Percentiles rank a stretch among this genome's conserved stretches.
Conservation (phyloP, 129 eudicot genomes). For the Kitagawia praeruptora region DNA sequence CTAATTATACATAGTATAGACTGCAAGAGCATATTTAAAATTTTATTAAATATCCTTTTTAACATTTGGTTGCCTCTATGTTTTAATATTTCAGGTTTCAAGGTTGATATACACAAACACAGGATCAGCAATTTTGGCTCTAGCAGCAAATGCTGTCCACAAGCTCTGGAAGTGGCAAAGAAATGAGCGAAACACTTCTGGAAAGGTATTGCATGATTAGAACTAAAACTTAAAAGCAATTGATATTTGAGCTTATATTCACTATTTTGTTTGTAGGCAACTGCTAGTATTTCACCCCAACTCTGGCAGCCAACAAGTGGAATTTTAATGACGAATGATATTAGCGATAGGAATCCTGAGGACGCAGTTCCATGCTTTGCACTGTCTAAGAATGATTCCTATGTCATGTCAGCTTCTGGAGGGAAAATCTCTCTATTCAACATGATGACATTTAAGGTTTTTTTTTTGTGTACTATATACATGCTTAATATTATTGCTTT, state of each 20-base stretch:
- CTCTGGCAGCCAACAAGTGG: constrained; percentile 84
- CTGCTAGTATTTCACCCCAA: constrained; percentile 53
- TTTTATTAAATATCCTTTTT: background rate
- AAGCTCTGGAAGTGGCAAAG: constrained; percentile 78
- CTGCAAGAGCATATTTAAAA: background rate
- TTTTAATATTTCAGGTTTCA: constrained; percentile 38
- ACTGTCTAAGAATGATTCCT: constrained; percentile 74
- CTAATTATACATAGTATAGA: background rate
- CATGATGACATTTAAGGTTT: constrained; percentile 83
- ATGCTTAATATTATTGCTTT: background rate
- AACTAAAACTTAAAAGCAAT: background rate
- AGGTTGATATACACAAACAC: constrained; percentile 71
- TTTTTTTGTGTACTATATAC: background rate
- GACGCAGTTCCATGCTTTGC: constrained; percentile 77
- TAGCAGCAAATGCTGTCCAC: constrained; percentile 77
- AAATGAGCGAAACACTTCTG: constrained; percentile 45
- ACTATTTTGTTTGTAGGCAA: constrained; percentile 40
- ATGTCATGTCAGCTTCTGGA: constrained; percentile 84
- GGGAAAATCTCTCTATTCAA: constrained; percentile 80
- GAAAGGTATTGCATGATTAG: constrained; percentile 34
- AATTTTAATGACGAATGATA: constrained; percentile 72
- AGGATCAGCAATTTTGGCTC: constrained; percentile 59
- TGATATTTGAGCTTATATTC: background rate
- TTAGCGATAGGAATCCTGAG: constrained; percentile 57
- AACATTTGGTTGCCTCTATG: background rate